A percentile compares a stretch with the other conserved stretches of the same genome.
Conservation (phyloP, 2,329 filamentous ascomycete species). For the Phialophora verrucosa region DNA sequence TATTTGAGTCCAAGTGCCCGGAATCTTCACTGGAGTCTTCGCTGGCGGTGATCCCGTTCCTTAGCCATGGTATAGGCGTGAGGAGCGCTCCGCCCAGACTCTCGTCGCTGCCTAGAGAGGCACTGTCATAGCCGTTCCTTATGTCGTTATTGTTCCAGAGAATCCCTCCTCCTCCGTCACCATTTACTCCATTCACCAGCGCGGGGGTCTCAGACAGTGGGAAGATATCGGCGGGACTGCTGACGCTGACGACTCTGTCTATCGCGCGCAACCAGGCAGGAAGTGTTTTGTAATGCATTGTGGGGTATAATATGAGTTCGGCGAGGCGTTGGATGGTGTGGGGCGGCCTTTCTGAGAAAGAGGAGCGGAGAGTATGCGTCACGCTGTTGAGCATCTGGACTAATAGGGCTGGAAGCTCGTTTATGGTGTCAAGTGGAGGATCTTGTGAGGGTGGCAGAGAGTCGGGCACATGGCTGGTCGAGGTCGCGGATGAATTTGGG, state of each 20-base stretch:
- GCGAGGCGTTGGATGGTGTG: constrained; percentile 92
- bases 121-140: constrained; percentile 37
- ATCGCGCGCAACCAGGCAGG: constrained; percentile 87
- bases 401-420: constrained; percentile 67
- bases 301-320: constrained; percentile 80
- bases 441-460: constrained; percentile 51
- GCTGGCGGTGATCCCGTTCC: constrained; percentile 43
- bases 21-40: constrained; percentile 37
- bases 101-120: constrained; percentile 77
- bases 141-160: constrained; percentile 45
- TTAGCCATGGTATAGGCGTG: constrained; percentile 92
- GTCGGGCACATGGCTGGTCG: constrained; percentile 51
- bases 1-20: constrained; percentile 22
- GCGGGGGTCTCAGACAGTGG: constrained; percentile 71
- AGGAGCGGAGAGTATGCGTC: constrained; percentile 62
- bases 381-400: constrained; percentile 67
- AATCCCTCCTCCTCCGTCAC: constrained; percentile 48
- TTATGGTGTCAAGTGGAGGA: constrained; percentile 47
- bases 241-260: constrained; percentile 88
- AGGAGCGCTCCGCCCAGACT: constrained; percentile 86
- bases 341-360: constrained; percentile 77
- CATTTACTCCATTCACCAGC: constrained; percentile 65
- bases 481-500: constrained; percentile 44
- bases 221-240: constrained; percentile 78
- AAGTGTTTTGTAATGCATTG: constrained; percentile 78